Percentiles rank a stretch among this genome's conserved stretches.
Evolutionary conservation across 1,284 basidiomycete species (phyloP).

Genomic region (Papiliotrema flavescens): DNA sequence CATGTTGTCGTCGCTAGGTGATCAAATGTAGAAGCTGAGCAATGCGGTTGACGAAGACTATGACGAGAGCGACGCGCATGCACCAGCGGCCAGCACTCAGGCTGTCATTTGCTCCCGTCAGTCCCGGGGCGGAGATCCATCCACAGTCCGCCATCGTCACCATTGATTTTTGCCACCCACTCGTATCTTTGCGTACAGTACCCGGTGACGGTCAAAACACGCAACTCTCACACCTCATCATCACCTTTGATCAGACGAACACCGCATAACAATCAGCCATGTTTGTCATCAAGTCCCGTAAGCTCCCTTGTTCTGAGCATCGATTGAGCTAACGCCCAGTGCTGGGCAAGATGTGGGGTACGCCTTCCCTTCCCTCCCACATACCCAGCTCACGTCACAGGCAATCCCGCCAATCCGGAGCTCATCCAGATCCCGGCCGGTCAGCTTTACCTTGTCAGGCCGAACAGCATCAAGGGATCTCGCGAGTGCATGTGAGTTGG

Average conservation of each 20-base stretch:
- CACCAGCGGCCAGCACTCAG: too few species aligned
- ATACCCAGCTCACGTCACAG: constrained; percentile 26
- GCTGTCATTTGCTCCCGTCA: too few species aligned
- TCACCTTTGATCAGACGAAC: neutral
- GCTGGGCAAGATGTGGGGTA: constrained; percentile 92
- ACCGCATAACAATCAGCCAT: constrained; percentile 44
- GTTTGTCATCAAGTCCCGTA: constrained; percentile 78
- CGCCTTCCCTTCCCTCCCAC: constrained; percentile 44
- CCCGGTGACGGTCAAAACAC: too few species aligned
- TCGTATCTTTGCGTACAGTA: too few species aligned
- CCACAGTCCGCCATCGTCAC: too few species aligned
- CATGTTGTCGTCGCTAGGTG: constrained; percentile 1
- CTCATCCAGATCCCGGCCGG: constrained; percentile 92
- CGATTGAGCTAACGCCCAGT: constrained; percentile 54
- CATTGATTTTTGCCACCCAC: too few species aligned
- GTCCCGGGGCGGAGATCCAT: too few species aligned
- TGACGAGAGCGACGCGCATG: neutral
- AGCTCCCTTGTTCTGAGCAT: constrained; percentile 47
- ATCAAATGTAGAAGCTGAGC: neutral
- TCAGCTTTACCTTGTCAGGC: constrained; percentile 84
- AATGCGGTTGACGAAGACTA: neutral
- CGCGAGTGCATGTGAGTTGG: constrained; percentile 91
- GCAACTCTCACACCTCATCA: neutral
- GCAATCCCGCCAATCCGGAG: constrained; percentile 71
- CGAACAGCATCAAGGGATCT: constrained; percentile 82